Evolutionary conservation across 164 flowering plant species (phyloP), one percentile per base, ranked within the genome.

Genomic region (Aristolochia fimbriata): DNA sequence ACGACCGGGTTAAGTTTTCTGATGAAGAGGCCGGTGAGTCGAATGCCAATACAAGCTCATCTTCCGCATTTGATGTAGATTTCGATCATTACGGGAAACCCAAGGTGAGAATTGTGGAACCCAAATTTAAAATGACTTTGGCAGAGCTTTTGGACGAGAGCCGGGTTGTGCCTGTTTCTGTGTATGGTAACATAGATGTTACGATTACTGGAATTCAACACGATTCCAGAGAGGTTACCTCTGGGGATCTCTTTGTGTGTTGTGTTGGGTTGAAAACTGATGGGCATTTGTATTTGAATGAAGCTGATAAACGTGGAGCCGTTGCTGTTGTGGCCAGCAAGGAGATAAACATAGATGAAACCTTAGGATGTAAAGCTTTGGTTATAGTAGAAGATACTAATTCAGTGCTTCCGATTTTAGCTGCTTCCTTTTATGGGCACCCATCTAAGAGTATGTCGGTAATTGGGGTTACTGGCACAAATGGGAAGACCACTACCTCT

Each of bases 271-370:
- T 62, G 77, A 78, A 76, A 31, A 83, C 85, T 9, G 99, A 88
- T 74, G 99, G 91, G 56, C 92, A 93, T 78, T 73, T 87, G 71
- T 80, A 62, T 65, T 70, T 93, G 66, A 81, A 70, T 50, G 97
- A 93, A 80, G 97, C 99, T 15, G 94, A 90, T 66, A 93, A 90
- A 83, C 82, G 99, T 73, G 99, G 99, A 51, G 99, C 97, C 15
- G 94, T 88, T 50, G 99, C 97, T 0, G 89, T 90, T 41, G 99
- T 93, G 3, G 99, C 97, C 0, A 90, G 88, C 65, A 86, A 90
- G 59, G 99, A 88, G 78, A 77, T 93, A 50, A 82, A 86, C 57
- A 83, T 93, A 25, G 89, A 88, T 65, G 94, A 81, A 60, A 90
- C 85, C 0, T 76, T 87, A 55, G 96, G 91, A 0, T 93, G 97